These are phyloP conservation scores for Falciphora oryzae DNA, from an alignment of 2,329 filamentous ascomycete species.

Conservation along the genomic window DNA sequence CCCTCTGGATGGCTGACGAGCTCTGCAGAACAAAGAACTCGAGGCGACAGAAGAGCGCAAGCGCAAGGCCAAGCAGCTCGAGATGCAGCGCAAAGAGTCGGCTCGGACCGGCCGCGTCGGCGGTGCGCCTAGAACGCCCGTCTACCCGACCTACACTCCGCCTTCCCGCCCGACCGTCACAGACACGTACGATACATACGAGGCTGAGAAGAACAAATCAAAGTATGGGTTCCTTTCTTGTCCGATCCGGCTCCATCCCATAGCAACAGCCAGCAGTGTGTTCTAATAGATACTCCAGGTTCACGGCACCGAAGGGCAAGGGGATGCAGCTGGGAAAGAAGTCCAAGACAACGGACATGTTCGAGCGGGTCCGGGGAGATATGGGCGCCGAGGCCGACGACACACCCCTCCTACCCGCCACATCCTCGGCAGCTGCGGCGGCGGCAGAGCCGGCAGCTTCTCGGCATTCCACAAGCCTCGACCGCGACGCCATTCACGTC, in stretches of 20 bases:
- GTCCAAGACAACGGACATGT: slow-evolving; percentile 95
- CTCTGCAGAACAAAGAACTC: slow-evolving; percentile 83
- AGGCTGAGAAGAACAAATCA: slow-evolving; percentile 95
- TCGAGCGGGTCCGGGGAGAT: slow-evolving; percentile 88
- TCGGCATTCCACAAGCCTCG: slow-evolving; percentile 60
- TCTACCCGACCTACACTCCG: slow-evolving; percentile 78
- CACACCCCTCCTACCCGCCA: slow-evolving; percentile 60
- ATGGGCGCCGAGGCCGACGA: slow-evolving; percentile 83
- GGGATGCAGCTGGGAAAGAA: slow-evolving; percentile 99
- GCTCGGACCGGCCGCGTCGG: slow-evolving; percentile 65
- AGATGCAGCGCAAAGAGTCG: slow-evolving; percentile 97
- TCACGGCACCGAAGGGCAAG: slow-evolving; percentile 75
- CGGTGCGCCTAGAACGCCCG: slow-evolving; percentile 64
- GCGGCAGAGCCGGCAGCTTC: slow-evolving; percentile 44
- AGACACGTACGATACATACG: slow-evolving; percentile 88
- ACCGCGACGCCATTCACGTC: slow-evolving; percentile 81
- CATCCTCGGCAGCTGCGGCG: slow-evolving; percentile 40
- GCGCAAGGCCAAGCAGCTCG: slow-evolving; percentile 95
- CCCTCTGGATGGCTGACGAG: not conserved
- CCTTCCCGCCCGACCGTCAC: slow-evolving; percentile 66
- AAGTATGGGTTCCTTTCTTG: slow-evolving; percentile 52
- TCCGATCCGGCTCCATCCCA: not conserved
- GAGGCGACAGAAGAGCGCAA: slow-evolving; percentile 98
- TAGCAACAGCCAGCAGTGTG: not conserved
- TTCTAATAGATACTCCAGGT: slow-evolving; percentile 28